Evolutionary conservation across 1,284 basidiomycete genomes (phyloP), one percentile per base, ranked within the genome.

Genomic region (Rhodotorula sp.): DNA sequence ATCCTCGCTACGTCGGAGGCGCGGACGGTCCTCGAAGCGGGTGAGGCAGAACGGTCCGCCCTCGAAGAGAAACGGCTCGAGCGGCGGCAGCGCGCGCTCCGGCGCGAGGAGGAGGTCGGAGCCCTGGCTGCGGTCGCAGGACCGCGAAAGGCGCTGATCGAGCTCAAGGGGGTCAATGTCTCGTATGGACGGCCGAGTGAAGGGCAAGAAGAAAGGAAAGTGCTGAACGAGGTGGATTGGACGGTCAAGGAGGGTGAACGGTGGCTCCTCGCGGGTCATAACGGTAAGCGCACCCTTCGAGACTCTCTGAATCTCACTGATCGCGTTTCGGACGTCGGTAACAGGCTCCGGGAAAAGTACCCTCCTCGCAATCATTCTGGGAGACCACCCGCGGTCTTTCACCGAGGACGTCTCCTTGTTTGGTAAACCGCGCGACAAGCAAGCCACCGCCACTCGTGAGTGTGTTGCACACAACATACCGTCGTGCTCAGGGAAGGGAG

Each of bases 281-380:
- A 97, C 79, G 94, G 91, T 89, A 79, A 63, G 84, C 54, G 31
- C 5, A 12, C 39, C 39, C 39, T 46, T 47, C 48, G 46, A n/a
- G 10, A 43, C 34, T 26, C 29, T 15, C 26, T 14, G 4, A 26
- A 16, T 34, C 18, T 6, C 21, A 43, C 49, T 58, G 60, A 64
- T 20, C 46, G n/a, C 54, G 39, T 43, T 3, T 47, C 56, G 12
- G 62, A 48, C 10, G 47, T 52, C n/a, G 26, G 31, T 21, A 21
- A 43, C 48, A 92, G 91, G 93, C 60, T 93, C 92, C 0, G 96
- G 96, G 3, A 99, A 99, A 83, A 96, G 95, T 0, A 98, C 96
- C 0, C 87, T 98, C 1, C 85, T 97, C n/a, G 90, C 95, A 6
- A 82, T 98, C 48, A 84, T 99, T 52, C 92, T 93, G 0, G 96